Evolutionary conservation across 768 basidiomycete genomes (phyloP), one percentile per base, ranked within the genome.

Genomic region (Mycena metata): DNA sequence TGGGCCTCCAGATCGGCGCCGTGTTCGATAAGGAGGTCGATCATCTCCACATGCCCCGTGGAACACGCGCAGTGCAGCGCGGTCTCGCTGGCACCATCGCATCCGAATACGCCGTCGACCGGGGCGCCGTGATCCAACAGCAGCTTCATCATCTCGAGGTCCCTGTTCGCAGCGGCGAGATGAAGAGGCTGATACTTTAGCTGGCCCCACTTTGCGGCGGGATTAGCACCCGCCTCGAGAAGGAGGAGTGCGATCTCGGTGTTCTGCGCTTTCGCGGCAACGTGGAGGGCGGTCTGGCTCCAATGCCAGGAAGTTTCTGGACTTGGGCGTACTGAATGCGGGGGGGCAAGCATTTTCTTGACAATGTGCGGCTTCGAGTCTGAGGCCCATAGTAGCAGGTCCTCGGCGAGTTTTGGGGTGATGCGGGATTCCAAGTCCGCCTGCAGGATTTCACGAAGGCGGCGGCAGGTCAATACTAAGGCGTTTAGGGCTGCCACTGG

Each of bases 381-480:
- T 16, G 39, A 49, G 6, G 64, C 64, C 57, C 58, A 51, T 17
- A 5, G 39, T 3, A 66, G 49, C n/a, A 60, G 7, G 6, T 52
- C 10, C 2, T 4, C 15, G 3, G 26, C 57, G 7, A 45, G 41
- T 10, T 66, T 11, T 4, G 50, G 64, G 17, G 64, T 66, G n/a
- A 66, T 12, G 23, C 64, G 64, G 19, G 49, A n/a, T 13, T 66
- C 64, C 5, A 66, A 56, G n/a, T 51, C 64, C 10, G 64, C 57
- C 33, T 59, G 64, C 13, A 66, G 57, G 51, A 66, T 66, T 23
- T 66, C 64, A 11, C n/a, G 39, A 16, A 60, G n/a, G 6, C 50
- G 64, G 13, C 42, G 57, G 17, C 45, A 65, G 47, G 46, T 58
- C 46, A 30, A 41, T 7, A 21, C 42, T 26, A 54, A 5, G 11